Conservation (phyloP, 2,329 filamentous ascomycete species). For the Byssoonygena ceratinophila region DNA sequence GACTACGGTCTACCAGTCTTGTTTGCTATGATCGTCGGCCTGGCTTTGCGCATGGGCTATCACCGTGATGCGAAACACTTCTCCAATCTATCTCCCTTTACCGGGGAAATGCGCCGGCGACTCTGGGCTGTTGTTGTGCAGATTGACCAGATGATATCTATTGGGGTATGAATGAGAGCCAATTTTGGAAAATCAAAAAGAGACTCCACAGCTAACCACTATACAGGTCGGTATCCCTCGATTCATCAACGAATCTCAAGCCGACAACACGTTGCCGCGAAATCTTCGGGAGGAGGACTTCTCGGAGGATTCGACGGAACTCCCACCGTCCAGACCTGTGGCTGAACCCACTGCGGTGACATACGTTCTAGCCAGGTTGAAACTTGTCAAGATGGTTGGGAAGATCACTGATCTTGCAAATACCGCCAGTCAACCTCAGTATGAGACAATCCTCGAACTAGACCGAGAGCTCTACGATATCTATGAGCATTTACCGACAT, state of each 20-base stretch:
- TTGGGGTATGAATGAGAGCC: constrained; percentile 21
- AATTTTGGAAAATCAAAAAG: no score
- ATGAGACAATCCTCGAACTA: constrained; percentile 18
- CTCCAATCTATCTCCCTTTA: constrained; percentile 27
- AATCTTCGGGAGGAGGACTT: constrained; percentile 37
- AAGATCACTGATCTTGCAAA: constrained; percentile 16
- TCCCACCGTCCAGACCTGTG: constrained; percentile 24
- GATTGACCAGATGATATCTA: constrained; percentile 31
- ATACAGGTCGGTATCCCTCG: constrained; percentile 27
- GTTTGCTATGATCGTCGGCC: constrained; percentile 22
- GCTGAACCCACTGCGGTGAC: constrained; percentile 21
- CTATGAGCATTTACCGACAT: constrained; percentile 17
- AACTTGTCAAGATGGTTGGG: constrained; percentile 14
- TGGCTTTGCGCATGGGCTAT: constrained; percentile 33
- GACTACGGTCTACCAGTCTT: constrained; percentile 22
- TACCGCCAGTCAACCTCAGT: constrained; percentile 14
- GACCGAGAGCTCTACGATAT: constrained; percentile 19
- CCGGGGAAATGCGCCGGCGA: constrained; percentile 31
- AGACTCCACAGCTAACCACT: neutral
- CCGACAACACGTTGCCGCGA: constrained; percentile 31
- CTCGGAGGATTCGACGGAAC: constrained; percentile 24
- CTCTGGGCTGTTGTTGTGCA: constrained; percentile 28
- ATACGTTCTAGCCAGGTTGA: constrained; percentile 13
- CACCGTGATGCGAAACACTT: constrained; percentile 34
- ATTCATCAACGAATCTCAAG: constrained; percentile 29